A percentile compares a stretch with the other conserved stretches of the same genome.
phyloP scores from a whole-genome alignment of 148 eudicot genomes.

The Spergularia bocconei region DNA sequence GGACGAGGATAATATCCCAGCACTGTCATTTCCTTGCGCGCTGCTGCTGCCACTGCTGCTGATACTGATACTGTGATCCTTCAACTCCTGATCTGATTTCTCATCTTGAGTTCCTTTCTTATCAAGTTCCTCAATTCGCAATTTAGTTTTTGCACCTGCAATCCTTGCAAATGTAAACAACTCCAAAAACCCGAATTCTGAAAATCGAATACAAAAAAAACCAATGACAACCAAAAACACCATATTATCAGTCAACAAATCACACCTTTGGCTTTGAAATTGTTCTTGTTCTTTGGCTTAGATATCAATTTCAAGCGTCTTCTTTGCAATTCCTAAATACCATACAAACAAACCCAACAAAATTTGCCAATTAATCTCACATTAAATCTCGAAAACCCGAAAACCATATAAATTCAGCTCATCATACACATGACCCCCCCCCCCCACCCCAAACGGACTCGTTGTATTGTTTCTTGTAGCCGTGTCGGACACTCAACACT shows the following conservation, averaged over 20 bases:
- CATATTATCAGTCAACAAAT: background rate
- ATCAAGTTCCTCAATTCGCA: constrained; percentile 24
- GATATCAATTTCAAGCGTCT: constrained; percentile 67
- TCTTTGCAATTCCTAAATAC: constrained; percentile 58
- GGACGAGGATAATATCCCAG: background rate
- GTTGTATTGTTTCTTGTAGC: too few species aligned
- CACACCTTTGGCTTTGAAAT: constrained; percentile 59
- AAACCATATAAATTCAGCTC: too few species aligned
- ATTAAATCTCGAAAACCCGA: too few species aligned
- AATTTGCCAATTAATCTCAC: background rate
- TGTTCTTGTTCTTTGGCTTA: constrained; percentile 43
- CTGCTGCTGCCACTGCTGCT: background rate
- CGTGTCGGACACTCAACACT: too few species aligned
- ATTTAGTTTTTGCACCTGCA: constrained; percentile 20
- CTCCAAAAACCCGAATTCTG: background rate
- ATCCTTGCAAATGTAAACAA: background rate
- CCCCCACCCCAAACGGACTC: too few species aligned
- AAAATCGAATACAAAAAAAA: too few species aligned
- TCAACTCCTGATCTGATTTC: constrained; percentile 17
- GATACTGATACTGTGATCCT: constrained; percentile 25
- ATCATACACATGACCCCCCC: too few species aligned
- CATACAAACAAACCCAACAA: background rate
- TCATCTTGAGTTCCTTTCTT: constrained; percentile 23
- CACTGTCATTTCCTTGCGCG: background rate
- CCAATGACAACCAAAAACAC: too few species aligned